Percentiles rank a stretch among this genome's conserved stretches.
These are phyloP conservation scores for Pleoardoris graminearum DNA, from an alignment of 2,329 filamentous ascomycete species.

Conservation along the genomic window DNA sequence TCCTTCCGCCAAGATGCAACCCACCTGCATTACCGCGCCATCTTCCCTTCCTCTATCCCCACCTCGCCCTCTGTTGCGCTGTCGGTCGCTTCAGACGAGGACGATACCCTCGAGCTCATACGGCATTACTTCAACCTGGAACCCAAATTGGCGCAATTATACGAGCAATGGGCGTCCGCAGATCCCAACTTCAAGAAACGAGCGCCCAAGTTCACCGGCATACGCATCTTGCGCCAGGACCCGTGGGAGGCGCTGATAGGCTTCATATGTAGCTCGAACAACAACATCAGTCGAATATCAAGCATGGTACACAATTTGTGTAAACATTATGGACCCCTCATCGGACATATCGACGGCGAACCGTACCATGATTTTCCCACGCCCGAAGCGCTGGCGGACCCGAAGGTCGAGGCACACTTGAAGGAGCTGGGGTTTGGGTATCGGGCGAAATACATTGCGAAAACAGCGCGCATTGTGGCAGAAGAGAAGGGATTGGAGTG, in stretches of 20 bases:
- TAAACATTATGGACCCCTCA: constrained; percentile 75
- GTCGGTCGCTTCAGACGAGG: constrained; percentile 45
- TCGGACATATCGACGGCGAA: constrained; percentile 70
- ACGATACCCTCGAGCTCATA: constrained; percentile 76
- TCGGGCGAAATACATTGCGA: constrained; percentile 86
- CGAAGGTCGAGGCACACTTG: constrained; percentile 77
- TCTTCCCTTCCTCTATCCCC: constrained; percentile 53
- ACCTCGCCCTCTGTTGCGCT: constrained; percentile 41
- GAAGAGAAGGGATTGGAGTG: constrained; percentile 69
- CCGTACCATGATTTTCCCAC: constrained; percentile 86
- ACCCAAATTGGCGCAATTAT: constrained; percentile 74
- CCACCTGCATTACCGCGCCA: constrained; percentile 77
- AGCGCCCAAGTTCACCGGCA: constrained; percentile 83
- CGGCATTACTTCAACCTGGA: constrained; percentile 85
- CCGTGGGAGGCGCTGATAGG: constrained; percentile 92
- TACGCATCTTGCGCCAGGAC: constrained; percentile 91
- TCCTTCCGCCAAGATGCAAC: constrained; percentile 80
- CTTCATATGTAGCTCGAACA: constrained; percentile 99
- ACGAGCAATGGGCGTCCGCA: constrained; percentile 81
- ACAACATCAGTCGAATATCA: constrained; percentile 92
- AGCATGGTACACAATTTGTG: constrained; percentile 97
- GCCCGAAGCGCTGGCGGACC: constrained; percentile 71
- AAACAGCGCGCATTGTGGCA: constrained; percentile 77
- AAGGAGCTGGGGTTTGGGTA: constrained; percentile 91
- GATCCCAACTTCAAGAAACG: constrained; percentile 89